Evolutionary conservation across 371 early-diverging fungal species (phyloP), one percentile per base, ranked within the genome.

Genomic region (Mortierella sp.): DNA sequence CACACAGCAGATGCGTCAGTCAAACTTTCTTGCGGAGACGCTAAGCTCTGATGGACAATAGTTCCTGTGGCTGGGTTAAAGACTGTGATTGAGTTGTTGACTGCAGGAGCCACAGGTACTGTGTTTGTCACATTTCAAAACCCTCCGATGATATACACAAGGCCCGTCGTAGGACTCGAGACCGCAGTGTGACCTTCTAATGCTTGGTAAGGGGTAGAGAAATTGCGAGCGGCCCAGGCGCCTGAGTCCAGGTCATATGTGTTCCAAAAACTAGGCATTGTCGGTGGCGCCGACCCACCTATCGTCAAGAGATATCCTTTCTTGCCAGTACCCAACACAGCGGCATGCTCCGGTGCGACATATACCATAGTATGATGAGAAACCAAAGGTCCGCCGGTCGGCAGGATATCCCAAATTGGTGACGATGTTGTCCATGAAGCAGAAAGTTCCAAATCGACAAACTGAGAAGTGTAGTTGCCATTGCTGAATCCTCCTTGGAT

Each of bases 101-200:
- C 62, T 38, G 45, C 22, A 38, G 65, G 65, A n/a, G 19, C 22
- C 8, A 52, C 3, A 6, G 22, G 52, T n/a, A 21, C 21, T n/a
- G 52, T 52, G 52, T 43, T 43, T 43, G 43, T 13, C 13, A n/a
- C 21, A 8, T 60, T 36, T 10, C 38, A 74, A 43, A 47, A 78
- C 10, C 81, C 81, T 24, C 81, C 81, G 38, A 81, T 43, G 0
- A 81, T 33, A 22, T 81, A 81, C 6, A 81, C 62, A 21, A 61
- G 53, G 0, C 76, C 81, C 2, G 63, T 72, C 22, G 41, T 55
- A 0, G 81, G 81, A 13, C 70, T 69, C 48, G 55, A 6, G 4
- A 69, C 75, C 0, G 60, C 66, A 1, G 76, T 2, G 33, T 72
- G 81, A 8, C 81, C 81, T 21, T 81, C 71, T 22, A 81, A 38